Base-by-base conservation (phyloP, 495 filamentous ascomycete genomes). In the Penicillium coffeae region DNA sequence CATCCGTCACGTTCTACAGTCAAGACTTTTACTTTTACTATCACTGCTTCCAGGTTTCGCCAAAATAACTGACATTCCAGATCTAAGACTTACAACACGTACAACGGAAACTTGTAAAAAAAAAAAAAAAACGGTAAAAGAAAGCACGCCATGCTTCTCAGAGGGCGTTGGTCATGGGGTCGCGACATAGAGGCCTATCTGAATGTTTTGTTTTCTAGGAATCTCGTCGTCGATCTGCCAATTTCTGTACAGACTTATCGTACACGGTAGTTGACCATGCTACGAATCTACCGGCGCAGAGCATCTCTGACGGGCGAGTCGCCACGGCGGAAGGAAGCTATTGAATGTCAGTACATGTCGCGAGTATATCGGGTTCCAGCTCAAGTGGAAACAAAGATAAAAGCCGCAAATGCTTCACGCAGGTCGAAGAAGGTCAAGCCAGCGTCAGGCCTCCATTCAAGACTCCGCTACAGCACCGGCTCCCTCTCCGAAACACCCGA, bases 301-400 rank as follows among this genome's bases (percentile, higher is more conserved):
- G 69, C 70, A 49, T 74, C 68, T 59, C 65, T 66, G 42, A 74
- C 48, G 50, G 73, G 71, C 25, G 65, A 68, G 32, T 74, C 71
- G 43, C 73, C 73, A 32, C 70, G 70, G 42, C 71, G 71, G 66
- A 76, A 76, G 38, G 73, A 74, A 62, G 71, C 73, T 76, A 54
- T n/a, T n/a, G n/a, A n/a, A n/a, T n/a, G n/a, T n/a, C n/a, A 15
- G 12, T 14, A 22, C 6, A 5, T 3, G 33, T 46, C 33, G 39
- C 10, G 25, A 30, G 25, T 30, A 30, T 5, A 30, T 5, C 25
- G 25, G 25, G 4, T 30, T n/a, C n/a, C n/a, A 30, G 25, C 10
- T 30, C 25, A 30, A 10, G 10, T 30, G 25, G 5, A 4, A 30
- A 30, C 25, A 30, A 30, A 30, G 5, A 30, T 30, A n/a, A n/a